These are phyloP conservation scores for Crithidia brevicula DNA, from an alignment of 208 protist species.

Conservation along the genomic window DNA sequence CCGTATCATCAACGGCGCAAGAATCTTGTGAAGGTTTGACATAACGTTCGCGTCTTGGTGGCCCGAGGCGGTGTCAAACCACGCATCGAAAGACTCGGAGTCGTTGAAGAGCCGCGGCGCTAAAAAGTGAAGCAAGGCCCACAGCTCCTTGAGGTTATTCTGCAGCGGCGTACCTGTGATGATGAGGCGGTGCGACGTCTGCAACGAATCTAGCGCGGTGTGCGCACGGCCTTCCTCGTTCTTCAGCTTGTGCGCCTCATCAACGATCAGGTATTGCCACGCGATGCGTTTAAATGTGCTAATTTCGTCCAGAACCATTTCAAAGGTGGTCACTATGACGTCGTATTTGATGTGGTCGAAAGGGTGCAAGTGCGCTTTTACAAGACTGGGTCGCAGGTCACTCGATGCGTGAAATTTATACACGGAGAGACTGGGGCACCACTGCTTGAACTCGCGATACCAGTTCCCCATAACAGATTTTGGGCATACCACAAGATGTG, in stretches of 20 bases:
- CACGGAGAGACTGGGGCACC: conserved; percentile 94
- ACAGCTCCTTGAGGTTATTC: conserved; percentile 97
- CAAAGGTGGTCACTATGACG: conserved; percentile 98
- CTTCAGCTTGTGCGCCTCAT: conserved; percentile 99
- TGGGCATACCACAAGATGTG: conserved; percentile 97
- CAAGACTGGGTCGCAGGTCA: conserved; percentile 86
- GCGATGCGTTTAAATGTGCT: conserved; percentile 86
- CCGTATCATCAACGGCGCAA: conserved; percentile 97
- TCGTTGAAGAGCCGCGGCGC: conserved; percentile 91
- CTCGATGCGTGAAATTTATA: conserved; percentile 96
- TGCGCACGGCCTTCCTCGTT: conserved; percentile 86
- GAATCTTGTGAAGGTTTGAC: conserved; percentile 89
- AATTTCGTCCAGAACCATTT: conserved; percentile 95
- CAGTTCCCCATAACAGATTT: conserved; percentile 98
- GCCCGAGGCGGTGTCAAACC: conserved; percentile 92
- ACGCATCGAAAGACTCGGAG: conserved; percentile 88
- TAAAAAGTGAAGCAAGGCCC: conserved; percentile 96
- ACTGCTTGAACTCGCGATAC: conserved; percentile 97
- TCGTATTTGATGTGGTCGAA: conserved; percentile 73
- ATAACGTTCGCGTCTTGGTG: conserved; percentile 84
- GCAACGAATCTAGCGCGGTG: conserved; percentile 68
- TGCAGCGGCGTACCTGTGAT: conserved; percentile 98
- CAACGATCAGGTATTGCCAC: conserved; percentile 98
- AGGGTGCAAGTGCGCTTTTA: conserved; percentile 70
- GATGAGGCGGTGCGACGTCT: conserved; percentile 93